Evolutionary conservation across 768 basidiomycete genomes (phyloP), one percentile per base, ranked within the genome.

Genomic region (Suillus hirtellus): DNA sequence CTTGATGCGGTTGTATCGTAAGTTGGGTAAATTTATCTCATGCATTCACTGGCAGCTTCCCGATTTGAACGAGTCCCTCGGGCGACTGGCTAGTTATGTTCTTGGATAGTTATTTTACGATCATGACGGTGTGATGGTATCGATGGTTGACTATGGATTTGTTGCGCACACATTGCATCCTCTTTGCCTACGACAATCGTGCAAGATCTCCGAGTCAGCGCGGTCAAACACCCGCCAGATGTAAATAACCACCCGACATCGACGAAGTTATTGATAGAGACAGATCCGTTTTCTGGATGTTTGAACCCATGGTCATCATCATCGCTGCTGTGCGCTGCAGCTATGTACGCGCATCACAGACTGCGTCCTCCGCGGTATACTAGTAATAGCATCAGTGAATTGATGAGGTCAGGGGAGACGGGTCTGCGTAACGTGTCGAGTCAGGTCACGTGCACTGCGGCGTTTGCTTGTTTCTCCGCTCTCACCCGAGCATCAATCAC

Each of bases 361-460:
- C 24, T 15, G 47, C 7, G 8, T 49, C 14, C 21, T 14, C 21
- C 6, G 24, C 24, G 2, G 47, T 31, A 31, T 31, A 31, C 5
- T 6, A 31, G 5, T 31, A 12, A 21, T 47, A 24, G n/a, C n/a
- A n/a, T n/a, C n/a, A n/a, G n/a, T n/a, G n/a, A n/a, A n/a, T n/a
- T n/a, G n/a, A n/a, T n/a, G n/a, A n/a, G n/a, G 11, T 47, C 24
- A 47, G 46, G 21, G 24, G 24, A 49, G 21, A 24, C 46, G 4
- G n/a, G 12, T 12, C 10, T 31, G 31, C 0, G 3, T 31, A 31
- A 31, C 31, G 31, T 31, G 31, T 31, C 31, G 31, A 31, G 31
- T 42, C 40, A 42, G 1, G 60, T 67, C 70, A 71, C 70, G 71
- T 71, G 70, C 31, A 31, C 31, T 31, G 6, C 17, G 6, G 9